A percentile compares a stretch with the other conserved stretches of the same genome.
These are phyloP conservation scores for Cyclocybe aegerita DNA, from an alignment of 768 basidiomycete genomes.

Conservation along the genomic window DNA sequence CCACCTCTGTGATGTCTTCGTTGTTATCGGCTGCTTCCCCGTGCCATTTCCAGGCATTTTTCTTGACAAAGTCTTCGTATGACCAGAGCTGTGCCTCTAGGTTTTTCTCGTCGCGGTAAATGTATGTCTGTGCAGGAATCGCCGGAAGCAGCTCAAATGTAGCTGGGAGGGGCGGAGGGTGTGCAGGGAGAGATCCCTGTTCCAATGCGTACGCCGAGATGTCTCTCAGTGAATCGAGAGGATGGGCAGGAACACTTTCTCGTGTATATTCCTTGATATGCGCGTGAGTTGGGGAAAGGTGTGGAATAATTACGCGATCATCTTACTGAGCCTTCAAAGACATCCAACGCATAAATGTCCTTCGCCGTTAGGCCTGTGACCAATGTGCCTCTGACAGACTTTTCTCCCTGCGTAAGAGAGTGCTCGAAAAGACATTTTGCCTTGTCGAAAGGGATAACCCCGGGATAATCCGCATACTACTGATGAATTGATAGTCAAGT, in stretches of 20 bases:
- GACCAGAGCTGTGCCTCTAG: slow-evolving; percentile 73
- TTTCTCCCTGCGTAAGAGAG: slow-evolving; percentile 59
- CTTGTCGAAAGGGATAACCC: slow-evolving; percentile 60
- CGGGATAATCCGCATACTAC: slow-evolving; percentile 80
- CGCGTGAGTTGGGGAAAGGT: slow-evolving; percentile 1
- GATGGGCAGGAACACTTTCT: slow-evolving; percentile 50
- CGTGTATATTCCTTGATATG: slow-evolving; percentile 71
- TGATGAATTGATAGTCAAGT: background rate
- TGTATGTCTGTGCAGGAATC: slow-evolving; percentile 68
- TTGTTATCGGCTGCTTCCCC: slow-evolving; percentile 35
- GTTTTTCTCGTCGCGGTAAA: slow-evolving; percentile 49
- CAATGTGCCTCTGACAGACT: slow-evolving; percentile 74
- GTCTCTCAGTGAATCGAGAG: slow-evolving; percentile 44
- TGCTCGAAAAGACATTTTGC: slow-evolving; percentile 46
- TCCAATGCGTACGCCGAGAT: slow-evolving; percentile 31
- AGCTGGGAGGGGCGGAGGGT: slow-evolving; percentile 41
- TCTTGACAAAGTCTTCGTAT: slow-evolving; percentile 75
- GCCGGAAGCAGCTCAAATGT: slow-evolving; percentile 28
- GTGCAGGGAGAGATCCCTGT: slow-evolving; percentile 34
- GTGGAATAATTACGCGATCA: background rate
- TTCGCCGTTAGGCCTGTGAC: slow-evolving; percentile 65
- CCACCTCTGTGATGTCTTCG: slow-evolving; percentile 22
- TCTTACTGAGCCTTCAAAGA: slow-evolving; percentile 80
- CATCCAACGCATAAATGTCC: slow-evolving; percentile 72
- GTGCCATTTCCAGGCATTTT: slow-evolving; percentile 81